phyloP scores from a whole-genome alignment of 371 early-diverging fungal genomes.

The Hamiltosporidium tvaerminnensis region DNA sequence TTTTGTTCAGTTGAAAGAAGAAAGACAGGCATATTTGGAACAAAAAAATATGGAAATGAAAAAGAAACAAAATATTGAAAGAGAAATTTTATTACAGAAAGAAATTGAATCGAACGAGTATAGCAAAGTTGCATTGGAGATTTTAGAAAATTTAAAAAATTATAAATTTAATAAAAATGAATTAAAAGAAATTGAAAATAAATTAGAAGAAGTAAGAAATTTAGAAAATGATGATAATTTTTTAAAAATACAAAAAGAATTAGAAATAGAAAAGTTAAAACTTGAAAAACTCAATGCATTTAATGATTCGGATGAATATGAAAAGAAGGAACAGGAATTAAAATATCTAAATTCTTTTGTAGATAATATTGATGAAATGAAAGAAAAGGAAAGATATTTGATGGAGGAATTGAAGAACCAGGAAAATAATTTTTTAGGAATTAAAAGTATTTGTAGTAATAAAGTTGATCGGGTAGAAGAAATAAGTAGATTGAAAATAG shows the following conservation, averaged over 20 bases:
- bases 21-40: conserved; percentile 71
- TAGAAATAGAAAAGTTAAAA: conserved; percentile 61
- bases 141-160: conserved; percentile 1
- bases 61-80: conserved; percentile 54
- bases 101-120: conserved; percentile 40
- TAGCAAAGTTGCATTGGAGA: conserved; percentile 43
- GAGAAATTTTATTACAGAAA: conserved; percentile 49
- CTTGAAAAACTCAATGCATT: conserved; percentile 64
- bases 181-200: conserved; percentile 6
- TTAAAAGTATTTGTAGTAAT: neutral
- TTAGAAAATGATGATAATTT: conserved; percentile 57
- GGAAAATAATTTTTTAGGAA: neutral
- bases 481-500: conserved; percentile 2
- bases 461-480: neutral
- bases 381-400: conserved; percentile 4
- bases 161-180: conserved; percentile 3
- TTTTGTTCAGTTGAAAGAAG: conserved; percentile 66
- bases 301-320: conserved; percentile 58
- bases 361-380: conserved; percentile 3
- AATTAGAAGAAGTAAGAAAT: conserved; percentile 1
- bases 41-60: conserved; percentile 56
- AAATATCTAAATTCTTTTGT: conserved; percentile 1
- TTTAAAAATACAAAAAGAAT: conserved; percentile 56
- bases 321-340: conserved; percentile 61
- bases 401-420: neutral